A percentile compares a stretch with the other conserved stretches of the same genome.
phyloP scores from a whole-genome alignment of 129 eudicot genomes.

The Tanacetum coccineum region DNA sequence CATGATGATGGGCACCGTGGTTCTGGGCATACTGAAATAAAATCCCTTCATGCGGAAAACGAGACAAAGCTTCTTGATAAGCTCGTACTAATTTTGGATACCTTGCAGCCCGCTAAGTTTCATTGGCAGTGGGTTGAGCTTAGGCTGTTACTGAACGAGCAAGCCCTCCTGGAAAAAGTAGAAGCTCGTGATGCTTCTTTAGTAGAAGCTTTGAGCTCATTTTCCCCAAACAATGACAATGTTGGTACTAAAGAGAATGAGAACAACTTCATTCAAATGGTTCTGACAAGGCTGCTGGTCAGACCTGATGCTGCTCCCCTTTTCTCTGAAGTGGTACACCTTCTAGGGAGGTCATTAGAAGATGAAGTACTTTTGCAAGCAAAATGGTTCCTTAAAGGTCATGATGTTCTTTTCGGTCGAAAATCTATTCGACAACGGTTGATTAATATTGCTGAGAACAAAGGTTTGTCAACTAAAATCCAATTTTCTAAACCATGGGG shows the following conservation, averaged over 20 bases:
- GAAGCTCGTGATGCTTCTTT: slow-evolving; percentile 62
- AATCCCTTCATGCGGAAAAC: background rate
- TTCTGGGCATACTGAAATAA: slow-evolving; percentile 49
- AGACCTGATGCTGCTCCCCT: slow-evolving; percentile 98
- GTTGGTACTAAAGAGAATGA: slow-evolving; percentile 67
- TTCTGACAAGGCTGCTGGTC: slow-evolving; percentile 82
- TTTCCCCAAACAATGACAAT: slow-evolving; percentile 60
- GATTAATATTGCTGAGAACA: slow-evolving; percentile 61
- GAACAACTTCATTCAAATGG: slow-evolving; percentile 66
- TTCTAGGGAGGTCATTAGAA: slow-evolving; percentile 81
- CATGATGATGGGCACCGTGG: slow-evolving; percentile 54
- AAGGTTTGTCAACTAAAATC: slow-evolving; percentile 63
- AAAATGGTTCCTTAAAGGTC: slow-evolving; percentile 87
- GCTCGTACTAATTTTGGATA: slow-evolving; percentile 75
- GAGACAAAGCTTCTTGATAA: slow-evolving; percentile 52
- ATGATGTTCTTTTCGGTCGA: slow-evolving; percentile 80
- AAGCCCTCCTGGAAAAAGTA: slow-evolving; percentile 64
- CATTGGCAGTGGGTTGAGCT: slow-evolving; percentile 99
- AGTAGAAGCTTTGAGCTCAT: slow-evolving; percentile 62
- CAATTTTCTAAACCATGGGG: slow-evolving; percentile 94
- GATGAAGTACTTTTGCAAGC: slow-evolving; percentile 77
- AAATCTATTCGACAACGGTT: slow-evolving; percentile 81
- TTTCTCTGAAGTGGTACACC: slow-evolving; percentile 82
- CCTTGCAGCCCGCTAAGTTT: slow-evolving; percentile 87
- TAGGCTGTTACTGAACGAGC: slow-evolving; percentile 76